phyloP scores from a whole-genome alignment of 2,329 filamentous ascomycete genomes.

The Colletotrichum somersetense region DNA sequence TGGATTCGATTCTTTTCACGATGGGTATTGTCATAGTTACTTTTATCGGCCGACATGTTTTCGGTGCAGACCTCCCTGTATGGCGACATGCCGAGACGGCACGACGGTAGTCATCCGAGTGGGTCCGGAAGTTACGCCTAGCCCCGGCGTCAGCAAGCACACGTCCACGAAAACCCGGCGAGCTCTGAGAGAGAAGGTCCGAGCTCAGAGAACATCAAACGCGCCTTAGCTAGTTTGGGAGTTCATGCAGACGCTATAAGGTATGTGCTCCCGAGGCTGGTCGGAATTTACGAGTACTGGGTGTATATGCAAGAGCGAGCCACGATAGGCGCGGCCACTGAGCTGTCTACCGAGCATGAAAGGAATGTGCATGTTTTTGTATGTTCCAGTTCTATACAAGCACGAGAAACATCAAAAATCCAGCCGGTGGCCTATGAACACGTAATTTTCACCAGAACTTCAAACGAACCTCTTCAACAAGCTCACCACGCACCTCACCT shows the following conservation, averaged over 20 bases:
- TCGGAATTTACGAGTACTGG: background rate
- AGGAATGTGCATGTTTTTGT: too few species aligned
- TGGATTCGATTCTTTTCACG: too few species aligned
- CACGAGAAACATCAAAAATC: background rate
- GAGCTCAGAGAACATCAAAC: background rate
- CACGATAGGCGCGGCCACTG: background rate
- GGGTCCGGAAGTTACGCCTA: slow-evolving; percentile 23
- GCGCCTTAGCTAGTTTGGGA: too few species aligned
- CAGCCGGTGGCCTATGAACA: background rate
- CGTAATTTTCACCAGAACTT: background rate
- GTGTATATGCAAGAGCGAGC: background rate
- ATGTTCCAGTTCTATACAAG: background rate
- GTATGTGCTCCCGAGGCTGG: background rate
- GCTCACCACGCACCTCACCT: background rate
- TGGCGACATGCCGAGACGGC: background rate
- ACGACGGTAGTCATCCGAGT: slow-evolving; percentile 11
- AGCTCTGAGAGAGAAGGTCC: background rate
- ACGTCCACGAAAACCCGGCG: background rate
- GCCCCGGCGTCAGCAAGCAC: background rate
- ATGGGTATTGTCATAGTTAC: background rate
- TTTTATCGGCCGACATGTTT: background rate
- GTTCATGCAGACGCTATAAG: background rate
- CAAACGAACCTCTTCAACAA: background rate
- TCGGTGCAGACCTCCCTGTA: background rate
- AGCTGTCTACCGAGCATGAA: background rate